Conservation (phyloP, 2,329 filamentous ascomycete species). For the Plectosphaerella cucumerina region DNA sequence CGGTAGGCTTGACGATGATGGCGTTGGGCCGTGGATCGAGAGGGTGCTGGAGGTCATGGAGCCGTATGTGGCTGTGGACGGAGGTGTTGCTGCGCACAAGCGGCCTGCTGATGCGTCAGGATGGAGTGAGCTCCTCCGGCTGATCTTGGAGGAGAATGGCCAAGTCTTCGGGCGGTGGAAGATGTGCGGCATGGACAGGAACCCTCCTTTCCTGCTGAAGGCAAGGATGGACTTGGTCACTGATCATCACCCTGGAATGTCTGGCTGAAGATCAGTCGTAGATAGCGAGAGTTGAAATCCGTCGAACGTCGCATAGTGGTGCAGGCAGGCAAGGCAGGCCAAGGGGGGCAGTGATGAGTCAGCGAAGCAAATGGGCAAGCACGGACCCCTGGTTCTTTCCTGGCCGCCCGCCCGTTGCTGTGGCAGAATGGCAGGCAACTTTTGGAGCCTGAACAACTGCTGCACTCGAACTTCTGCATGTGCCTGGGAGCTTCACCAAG, state of each 20-base stretch:
- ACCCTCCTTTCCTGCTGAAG: too few species aligned
- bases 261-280: too few species aligned
- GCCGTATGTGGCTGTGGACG: not conserved
- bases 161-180: slow-evolving; percentile 6
- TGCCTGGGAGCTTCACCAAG: too few species aligned
- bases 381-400: not conserved
- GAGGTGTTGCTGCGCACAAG: too few species aligned
- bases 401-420: not conserved
- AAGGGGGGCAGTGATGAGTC: too few species aligned
- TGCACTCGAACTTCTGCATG: not conserved
- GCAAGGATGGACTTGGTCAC: too few species aligned
- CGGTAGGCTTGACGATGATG: not conserved
- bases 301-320: too few species aligned
- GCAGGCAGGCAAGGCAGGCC: too few species aligned
- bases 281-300: too few species aligned
- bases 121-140: not conserved
- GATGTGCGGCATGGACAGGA: not conserved
- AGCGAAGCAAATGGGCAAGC: too few species aligned
- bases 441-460: not conserved
- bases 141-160: slow-evolving; percentile 2
- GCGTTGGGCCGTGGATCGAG: slow-evolving; percentile 2
- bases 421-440: not conserved
- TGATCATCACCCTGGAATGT: too few species aligned
- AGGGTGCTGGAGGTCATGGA: not conserved
- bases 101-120: not conserved